Conservation (phyloP, 768 basidiomycete genomes). For the Coprinopsis marcescibilis region DNA sequence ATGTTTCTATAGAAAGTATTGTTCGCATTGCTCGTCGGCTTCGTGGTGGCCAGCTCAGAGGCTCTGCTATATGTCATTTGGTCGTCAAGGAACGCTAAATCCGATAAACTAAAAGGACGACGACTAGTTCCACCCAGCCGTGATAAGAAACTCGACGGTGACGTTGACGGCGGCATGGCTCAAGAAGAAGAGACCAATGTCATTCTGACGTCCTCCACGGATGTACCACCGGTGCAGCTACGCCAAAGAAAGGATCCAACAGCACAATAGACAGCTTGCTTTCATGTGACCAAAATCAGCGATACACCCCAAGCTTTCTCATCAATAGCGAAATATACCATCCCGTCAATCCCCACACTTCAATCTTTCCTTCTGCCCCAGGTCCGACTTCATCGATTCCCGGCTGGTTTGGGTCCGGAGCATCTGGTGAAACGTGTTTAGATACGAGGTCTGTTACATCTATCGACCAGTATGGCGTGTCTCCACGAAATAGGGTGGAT, state of each 20-base stretch:
- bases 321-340: conserved; percentile 72
- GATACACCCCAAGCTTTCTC: conserved; percentile 46
- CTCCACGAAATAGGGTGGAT: conserved; percentile 48
- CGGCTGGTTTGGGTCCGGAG: conserved; percentile 14
- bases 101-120: conserved; percentile 16
- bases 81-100: conserved; percentile 42
- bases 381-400: conserved; percentile 37
- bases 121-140: conserved; percentile 16
- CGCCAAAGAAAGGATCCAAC: conserved; percentile 25
- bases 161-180: conserved; percentile 13
- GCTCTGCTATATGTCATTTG: conserved; percentile 67
- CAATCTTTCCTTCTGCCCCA: conserved; percentile 42
- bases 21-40: conserved; percentile 54
- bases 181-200: conserved; percentile 11
- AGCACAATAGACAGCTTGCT: conserved; percentile 7
- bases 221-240: conserved; percentile 15
- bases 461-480: conserved; percentile 57
- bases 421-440: conserved; percentile 24
- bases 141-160: conserved; percentile 34
- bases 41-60: conserved; percentile 46
- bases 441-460: conserved; percentile 58
- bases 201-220: conserved; percentile 8
- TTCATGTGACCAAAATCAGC: no score
- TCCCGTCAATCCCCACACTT: conserved; percentile 82
- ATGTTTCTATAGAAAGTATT: conserved; percentile 45